A percentile compares a stretch with the other conserved stretches of the same genome.
Evolutionary conservation across 768 basidiomycete genomes (phyloP).

Genomic region (Collybia sordida): DNA sequence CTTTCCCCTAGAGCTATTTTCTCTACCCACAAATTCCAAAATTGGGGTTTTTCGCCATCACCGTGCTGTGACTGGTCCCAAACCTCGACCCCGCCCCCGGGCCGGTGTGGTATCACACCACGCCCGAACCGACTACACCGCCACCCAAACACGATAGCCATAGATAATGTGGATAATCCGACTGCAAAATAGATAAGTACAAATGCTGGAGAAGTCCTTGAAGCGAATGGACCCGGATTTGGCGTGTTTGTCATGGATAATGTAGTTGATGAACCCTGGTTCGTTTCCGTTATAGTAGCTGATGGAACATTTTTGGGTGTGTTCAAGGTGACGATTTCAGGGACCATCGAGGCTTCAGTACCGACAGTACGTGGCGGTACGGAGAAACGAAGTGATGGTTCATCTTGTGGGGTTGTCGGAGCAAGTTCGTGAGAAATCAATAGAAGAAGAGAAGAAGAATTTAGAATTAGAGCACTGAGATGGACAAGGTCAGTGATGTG

Average conservation of each 20-base stretch:
- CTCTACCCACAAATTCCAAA: slow-evolving; percentile 46
- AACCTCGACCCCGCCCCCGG: neutral
- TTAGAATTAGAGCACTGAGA: too few relatives aligned
- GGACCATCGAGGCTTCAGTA: neutral
- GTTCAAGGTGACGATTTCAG: neutral
- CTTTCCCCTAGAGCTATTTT: slow-evolving; percentile 8
- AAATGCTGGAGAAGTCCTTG: slow-evolving; percentile 47
- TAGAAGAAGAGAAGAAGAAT: too few relatives aligned
- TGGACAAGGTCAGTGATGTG: too few relatives aligned
- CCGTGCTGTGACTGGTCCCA: neutral
- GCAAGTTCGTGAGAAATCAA: too few relatives aligned
- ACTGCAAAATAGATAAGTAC: slow-evolving; percentile 62
- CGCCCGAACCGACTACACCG: slow-evolving; percentile 28
- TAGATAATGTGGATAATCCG: slow-evolving; percentile 49
- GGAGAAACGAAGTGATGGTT: too few relatives aligned
- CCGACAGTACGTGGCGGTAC: neutral
- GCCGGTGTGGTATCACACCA: neutral
- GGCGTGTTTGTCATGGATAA: neutral
- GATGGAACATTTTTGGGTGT: too few relatives aligned
- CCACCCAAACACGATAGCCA: slow-evolving; percentile 50
- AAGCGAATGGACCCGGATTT: slow-evolving; percentile 17
- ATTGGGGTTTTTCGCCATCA: slow-evolving; percentile 32
- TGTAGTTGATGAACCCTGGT: neutral
- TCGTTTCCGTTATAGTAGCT: neutral
- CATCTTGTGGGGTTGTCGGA: too few relatives aligned